A percentile compares a stretch with the other conserved stretches of the same genome.
Evolutionary conservation across 192 early-diverging fungal species (phyloP).

Genomic region (Backusella sp.): DNA sequence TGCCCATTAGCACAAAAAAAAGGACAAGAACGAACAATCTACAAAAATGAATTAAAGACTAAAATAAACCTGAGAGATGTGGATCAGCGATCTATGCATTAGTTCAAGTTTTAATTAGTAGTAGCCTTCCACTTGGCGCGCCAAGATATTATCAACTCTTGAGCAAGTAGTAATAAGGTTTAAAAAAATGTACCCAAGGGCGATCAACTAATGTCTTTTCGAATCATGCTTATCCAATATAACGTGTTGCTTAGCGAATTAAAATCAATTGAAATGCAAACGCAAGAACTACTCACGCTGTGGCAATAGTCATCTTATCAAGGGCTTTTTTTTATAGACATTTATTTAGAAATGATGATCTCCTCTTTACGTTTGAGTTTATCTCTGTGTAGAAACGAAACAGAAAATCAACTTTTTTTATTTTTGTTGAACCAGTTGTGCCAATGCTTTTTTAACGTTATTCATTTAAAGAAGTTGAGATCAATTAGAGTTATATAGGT

Average conservation of each 20-base stretch:
- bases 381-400: too few species aligned
- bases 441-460: not conserved
- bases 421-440: not conserved
- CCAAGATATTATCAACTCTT: not conserved
- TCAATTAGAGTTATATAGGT: too few species aligned
- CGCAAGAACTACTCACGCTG: not conserved
- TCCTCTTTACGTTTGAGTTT: too few species aligned
- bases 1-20: not conserved
- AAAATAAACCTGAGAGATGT: not conserved
- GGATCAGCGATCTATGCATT: not conserved
- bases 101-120: not conserved
- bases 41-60: too few species aligned
- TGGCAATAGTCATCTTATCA: not conserved
- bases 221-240: not conserved
- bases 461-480: not conserved
- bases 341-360: not conserved
- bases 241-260: not conserved
- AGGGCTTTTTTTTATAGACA: too few species aligned
- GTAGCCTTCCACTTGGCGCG: not conserved
- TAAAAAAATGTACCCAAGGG: not conserved
- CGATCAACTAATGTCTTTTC: not conserved
- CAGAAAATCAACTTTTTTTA: too few species aligned
- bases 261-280: not conserved
- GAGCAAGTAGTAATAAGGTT: not conserved
- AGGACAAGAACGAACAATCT: too few species aligned